These are phyloP conservation scores for Tetrahymena thermophila DNA, from an alignment of 73 alveolate genomes.

Conservation along the genomic window DNA sequence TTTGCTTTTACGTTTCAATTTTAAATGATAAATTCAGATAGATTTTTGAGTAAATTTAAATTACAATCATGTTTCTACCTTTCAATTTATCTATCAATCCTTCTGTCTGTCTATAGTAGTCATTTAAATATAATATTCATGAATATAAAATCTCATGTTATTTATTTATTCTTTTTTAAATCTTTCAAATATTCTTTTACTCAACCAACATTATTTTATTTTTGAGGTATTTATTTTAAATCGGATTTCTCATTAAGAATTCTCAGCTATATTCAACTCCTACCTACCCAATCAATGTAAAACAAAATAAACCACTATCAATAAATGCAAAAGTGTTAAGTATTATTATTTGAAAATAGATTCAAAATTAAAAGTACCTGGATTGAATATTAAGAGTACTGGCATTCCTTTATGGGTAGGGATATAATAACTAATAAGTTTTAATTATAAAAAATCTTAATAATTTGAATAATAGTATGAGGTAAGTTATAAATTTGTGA, in stretches of 20 bases:
- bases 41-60: not conserved
- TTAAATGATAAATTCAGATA: not conserved
- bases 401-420: not conserved
- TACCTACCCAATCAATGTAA: not conserved
- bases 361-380: not conserved
- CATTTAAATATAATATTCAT: too few relatives aligned
- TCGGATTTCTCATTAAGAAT: not conserved
- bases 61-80: too few relatives aligned
- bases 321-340: not conserved
- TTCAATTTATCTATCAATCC: too few relatives aligned
- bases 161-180: too few relatives aligned
- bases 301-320: not conserved
- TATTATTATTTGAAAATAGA: too few relatives aligned
- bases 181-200: not conserved
- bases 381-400: not conserved
- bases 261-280: not conserved
- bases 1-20: not conserved
- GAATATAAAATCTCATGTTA: too few relatives aligned
- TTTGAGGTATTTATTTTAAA: not conserved
- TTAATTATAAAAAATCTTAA: too few relatives aligned
- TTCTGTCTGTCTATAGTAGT: not conserved
- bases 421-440: not conserved
- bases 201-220: too few relatives aligned
- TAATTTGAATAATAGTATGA: not conserved
- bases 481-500: not conserved